Evolutionary conservation across 2,329 filamentous ascomycete species (phyloP), one percentile per base, ranked within the genome.

Genomic region (Beauveria caledonica): DNA sequence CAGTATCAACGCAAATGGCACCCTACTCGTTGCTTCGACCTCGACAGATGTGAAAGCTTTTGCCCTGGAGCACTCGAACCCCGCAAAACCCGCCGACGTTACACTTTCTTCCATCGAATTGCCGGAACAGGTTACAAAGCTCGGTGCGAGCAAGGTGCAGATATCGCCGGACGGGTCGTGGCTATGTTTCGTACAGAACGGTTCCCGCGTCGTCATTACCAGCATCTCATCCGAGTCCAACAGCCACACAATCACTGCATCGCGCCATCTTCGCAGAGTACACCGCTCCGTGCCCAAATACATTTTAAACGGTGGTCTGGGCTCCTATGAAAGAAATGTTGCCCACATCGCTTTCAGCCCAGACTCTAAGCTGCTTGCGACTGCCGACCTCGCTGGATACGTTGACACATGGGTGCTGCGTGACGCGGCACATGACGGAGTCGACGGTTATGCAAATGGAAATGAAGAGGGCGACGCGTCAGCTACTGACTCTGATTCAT

Each of bases 361-460:
- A 5, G 88, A 96, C 70, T 90, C 89, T 70, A 85, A 82, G 65
- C 83, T 96, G 63, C 77, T 97, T 51, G 92, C 88, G 9, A 84
- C 86, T 33, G 86, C 88, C 52, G 93, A 97, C 71, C 74, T 97
- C 57, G 86, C 88, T 48, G 94, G 94, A 48, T 91, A 87, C 72
- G 79, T 97, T 36, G 92, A 97, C 69, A 91, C 87, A 19, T 99
- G 92, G 89, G 76, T 91, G 1, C 74, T 96, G 59, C 80, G 84
- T 68, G 74, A 75, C 60, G 70, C 71, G 9, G 64, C 63, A 3
- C 66, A 71, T 27, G 60, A 63, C 17, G 51, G 66, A 54, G 65
- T 69, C 60, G 70, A 74, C 58, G 70, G 68, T 13, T 68, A 72
- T 33, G 69, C 64, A 62, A 70, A 72, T 36, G 64, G 65, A 9